These are phyloP conservation scores for Babesia ovata DNA, from an alignment of 169 alveolate species.

Conservation along the genomic window DNA sequence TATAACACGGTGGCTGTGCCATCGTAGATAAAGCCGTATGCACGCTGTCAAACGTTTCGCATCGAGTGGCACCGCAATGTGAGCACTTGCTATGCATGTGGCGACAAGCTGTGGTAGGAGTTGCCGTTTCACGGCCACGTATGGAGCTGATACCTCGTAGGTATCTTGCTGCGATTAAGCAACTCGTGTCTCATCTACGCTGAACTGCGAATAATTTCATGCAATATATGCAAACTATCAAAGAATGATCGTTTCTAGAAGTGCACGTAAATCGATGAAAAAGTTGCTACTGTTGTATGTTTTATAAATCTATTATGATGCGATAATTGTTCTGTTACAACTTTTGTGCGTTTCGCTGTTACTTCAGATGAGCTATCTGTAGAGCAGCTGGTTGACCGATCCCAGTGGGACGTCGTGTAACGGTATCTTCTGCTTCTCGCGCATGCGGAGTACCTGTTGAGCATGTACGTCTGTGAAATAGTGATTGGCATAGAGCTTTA, in stretches of 20 bases:
- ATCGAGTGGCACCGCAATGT: no score
- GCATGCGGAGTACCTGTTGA: not conserved
- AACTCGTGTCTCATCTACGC: no score
- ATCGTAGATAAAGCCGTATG: no score
- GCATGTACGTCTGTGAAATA: not conserved
- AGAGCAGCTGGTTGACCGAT: conserved; percentile 3
- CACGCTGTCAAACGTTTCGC: no score
- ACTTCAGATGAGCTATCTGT: not conserved
- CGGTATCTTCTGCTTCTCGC: not conserved
- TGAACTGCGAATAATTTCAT: not conserved
- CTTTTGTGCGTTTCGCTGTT: not conserved
- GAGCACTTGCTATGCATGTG: no score
- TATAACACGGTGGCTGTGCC: no score
- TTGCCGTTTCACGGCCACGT: no score
- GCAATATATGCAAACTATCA: not conserved
- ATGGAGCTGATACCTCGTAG: no score
- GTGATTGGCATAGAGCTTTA: not conserved
- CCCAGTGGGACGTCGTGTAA: conserved; percentile 14
- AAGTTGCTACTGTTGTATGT: no score
- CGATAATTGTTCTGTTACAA: not conserved
- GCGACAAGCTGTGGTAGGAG: no score
- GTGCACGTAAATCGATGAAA: not conserved
- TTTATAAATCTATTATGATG: no score
- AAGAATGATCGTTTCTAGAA: not conserved
- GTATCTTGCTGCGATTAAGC: no score